Evolutionary conservation across 2,329 filamentous ascomycete species (phyloP), one percentile per base, ranked within the genome.

Genomic region (Paraphoma sp.): DNA sequence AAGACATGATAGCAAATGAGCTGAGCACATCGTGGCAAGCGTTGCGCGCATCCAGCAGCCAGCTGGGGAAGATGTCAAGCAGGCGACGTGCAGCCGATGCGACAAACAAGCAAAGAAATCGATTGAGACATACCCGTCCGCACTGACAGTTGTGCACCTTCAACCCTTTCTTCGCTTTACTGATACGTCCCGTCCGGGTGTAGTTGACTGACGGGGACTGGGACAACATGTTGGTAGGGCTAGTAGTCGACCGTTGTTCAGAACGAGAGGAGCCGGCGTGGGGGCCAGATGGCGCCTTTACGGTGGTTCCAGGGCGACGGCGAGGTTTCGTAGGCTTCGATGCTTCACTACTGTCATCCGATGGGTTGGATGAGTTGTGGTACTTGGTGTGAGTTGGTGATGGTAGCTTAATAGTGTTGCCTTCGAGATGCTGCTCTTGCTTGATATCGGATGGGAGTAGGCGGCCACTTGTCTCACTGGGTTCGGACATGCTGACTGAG

Each of bases 111-210:
- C 2, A 5, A 23, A 23, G 23, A 23, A 23, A 23, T 23, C 23
- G 23, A 23, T 5, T 49, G 54, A 36, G 48, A 76, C 77, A 61
- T 69, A 81, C 80, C 70, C 79, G 79, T 66, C 79, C 79, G 60
- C 80, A 82, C n/a, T 79, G 75, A 61, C 80, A 81, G 43, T 76
- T 68, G 57, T 82, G 80, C 17, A 81, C 76, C 59, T 79, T 78
- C 41, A 78, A 52, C 12, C 80, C 80, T 57, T 82, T 82, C 61
- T 79, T 77, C 6, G 80, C 80, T 67, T 81, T 82, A 55, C 78
- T 81, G 48, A 82, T 75, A 29, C 80, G 74, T 17, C 80, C 80
- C 28, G 80, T 82, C 59, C 74, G 76, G 17, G 80, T 82, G 62
- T 78, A 80, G 54, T 75, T 71, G 51, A 79, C 68, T 14, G 74